phyloP scores from a whole-genome alignment of 2,329 filamentous ascomycete genomes.

The Nothomitra cinnamomea region DNA sequence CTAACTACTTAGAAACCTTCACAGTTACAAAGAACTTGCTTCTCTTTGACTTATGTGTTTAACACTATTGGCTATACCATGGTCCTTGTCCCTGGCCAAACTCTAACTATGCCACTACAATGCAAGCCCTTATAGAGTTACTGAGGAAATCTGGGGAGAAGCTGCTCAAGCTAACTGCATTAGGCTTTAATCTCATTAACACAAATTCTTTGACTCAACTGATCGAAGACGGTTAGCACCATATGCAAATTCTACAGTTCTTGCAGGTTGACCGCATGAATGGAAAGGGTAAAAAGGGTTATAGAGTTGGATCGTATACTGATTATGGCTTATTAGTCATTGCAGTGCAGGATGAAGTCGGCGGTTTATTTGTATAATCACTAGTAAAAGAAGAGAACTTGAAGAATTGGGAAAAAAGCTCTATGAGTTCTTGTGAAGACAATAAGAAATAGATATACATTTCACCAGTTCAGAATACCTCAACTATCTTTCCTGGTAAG shows the following conservation, averaged over 20 bases:
- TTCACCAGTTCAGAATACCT: constrained; percentile 26
- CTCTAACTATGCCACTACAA: not conserved
- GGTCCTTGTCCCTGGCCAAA: not conserved
- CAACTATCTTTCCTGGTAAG: constrained; percentile 33
- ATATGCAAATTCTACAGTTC: constrained; percentile 30
- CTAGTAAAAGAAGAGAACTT: constrained; percentile 24
- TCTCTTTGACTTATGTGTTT: not conserved
- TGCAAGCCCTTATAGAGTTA: constrained; percentile 22
- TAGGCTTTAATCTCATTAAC: constrained; percentile 25
- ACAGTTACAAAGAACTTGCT: not conserved
- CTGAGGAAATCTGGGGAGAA: constrained; percentile 27
- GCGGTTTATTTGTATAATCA: constrained; percentile 32
- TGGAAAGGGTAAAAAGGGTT: constrained; percentile 31
- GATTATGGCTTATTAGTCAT: constrained; percentile 35
- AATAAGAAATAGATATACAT: constrained; percentile 31
- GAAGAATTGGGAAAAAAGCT: constrained; percentile 29
- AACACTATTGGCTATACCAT: not conserved
- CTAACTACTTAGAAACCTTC: not conserved
- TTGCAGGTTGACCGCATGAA: constrained; percentile 23
- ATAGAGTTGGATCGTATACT: constrained; percentile 34
- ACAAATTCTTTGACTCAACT: constrained; percentile 24
- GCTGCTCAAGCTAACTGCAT: constrained; percentile 28
- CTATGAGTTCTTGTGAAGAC: constrained; percentile 28
- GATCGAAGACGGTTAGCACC: constrained; percentile 34
- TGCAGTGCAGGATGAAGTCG: constrained; percentile 32